Base-by-base conservation (phyloP, 495 filamentous ascomycete species). In the Bathelium albidoporum region DNA sequence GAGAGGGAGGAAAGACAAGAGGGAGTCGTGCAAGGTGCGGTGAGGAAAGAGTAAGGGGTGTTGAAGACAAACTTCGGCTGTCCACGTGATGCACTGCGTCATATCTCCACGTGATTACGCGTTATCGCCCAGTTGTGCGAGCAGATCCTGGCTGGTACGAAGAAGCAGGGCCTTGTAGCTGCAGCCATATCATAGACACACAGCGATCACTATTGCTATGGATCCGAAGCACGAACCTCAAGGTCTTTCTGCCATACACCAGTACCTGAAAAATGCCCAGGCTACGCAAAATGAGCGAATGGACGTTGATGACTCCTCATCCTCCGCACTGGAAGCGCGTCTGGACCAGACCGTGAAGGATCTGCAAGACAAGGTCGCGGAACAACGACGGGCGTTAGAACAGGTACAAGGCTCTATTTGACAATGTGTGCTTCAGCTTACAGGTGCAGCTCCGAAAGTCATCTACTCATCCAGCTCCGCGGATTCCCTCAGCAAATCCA, bases 291-390 rank as follows among this genome's bases (percentile, higher is more conserved):
- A 68, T n/a, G 36, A 59, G 22, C 52, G 44, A 31, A 71, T 71
- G 71, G 63, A 65, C 16, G n/a, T 65, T 32, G 63, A 65, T 3
- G 65, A 67, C 31, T 9, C 65, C 9, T 67, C 71, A 65, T 63
- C 63, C 58, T 63, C 65, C 16, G 34, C 26, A 20, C 62, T 65
- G 16, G 73, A 77, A 34, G 71, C 77, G 32, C 83, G 83, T 68
- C 72, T 94, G 18, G 84, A 88, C 60, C 78, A 79, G 7, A 89
- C 88, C 0, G 59, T 91, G 36, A 77, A 79, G 64, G 81, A 83
- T 62, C 81, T 92, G 1, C 83, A 87, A 72, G 78, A 77, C 26
- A 82, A 79, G 70, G 84, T 91, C 24, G 80, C 77, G 60, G 82
- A 86, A 66, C 84, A 89, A 64, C 83, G 89, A 71, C 79, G 81